Evolutionary conservation across 306 rosid species (phyloP), one percentile per base, ranked within the genome.

Genomic region (Dryas alaskensis): DNA sequence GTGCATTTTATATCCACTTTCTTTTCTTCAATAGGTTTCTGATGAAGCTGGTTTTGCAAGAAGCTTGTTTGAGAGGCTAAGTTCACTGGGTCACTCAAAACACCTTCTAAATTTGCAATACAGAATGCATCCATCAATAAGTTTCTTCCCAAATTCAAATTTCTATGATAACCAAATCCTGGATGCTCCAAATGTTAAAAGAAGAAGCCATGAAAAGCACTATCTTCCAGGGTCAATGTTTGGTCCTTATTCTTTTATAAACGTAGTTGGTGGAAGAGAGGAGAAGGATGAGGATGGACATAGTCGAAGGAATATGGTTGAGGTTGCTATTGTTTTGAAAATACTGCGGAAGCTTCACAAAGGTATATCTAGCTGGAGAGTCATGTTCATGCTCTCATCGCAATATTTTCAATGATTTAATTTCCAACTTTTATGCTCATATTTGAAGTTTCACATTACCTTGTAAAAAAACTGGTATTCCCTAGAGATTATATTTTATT

Each of bases 111-210:
- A 83, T 73, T 66, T 80, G 59, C 97, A 92, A 69, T 92, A 92
- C 80, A 76, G 97, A 71, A 92, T 92, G 97, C 93, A 92, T 80
- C 96, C 96, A 16, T 85, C 88, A 5, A 86, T 92, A 61, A 89
- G 93, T 70, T 81, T 43, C 16, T 92, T 92, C 73, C 93, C 98
- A 17, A 89, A 92, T 84, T 76, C 79, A 10, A 69, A 64, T 39
- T 89, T 89, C 67, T 92, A 92, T 80, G 7, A 46, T 7, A 76
- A 81, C 74, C 76, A 64, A 84, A 82, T 92, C 60, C 49, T 74
- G 7, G 86, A 89, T 54, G 96, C 93, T 52, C 83, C 85, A 37
- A 85, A 79, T 70, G 98, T 88, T 27, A 59, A 10, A 44, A 75
- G 71, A 70, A 72, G 65, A 81, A 69, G 80, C 80, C 83, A 82